Evolutionary conservation across 1,284 basidiomycete genomes (phyloP).

Genomic region (Naganishia sp.): DNA sequence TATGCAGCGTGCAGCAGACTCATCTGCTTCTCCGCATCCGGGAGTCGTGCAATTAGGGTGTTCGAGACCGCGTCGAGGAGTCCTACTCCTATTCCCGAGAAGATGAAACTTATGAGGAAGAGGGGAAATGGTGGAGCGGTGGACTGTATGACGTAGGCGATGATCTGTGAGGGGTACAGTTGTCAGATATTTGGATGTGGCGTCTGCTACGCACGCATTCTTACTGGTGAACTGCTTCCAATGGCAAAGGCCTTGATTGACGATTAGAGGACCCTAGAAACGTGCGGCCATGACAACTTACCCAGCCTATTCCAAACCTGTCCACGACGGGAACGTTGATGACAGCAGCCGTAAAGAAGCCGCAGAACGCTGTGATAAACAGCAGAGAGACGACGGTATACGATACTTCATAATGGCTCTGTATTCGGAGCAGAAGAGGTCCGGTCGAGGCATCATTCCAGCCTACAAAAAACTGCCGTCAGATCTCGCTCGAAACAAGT

Average conservation of each 20-base stretch:
- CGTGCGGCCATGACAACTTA: conserved; percentile 38
- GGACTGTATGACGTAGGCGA: conserved; percentile 62
- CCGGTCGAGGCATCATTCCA: conserved; percentile 68
- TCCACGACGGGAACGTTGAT: conserved; percentile 60
- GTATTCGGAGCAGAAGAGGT: conserved; percentile 63
- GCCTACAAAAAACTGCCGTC: conserved; percentile 48
- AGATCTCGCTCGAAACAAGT: not conserved
- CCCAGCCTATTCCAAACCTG: conserved; percentile 62
- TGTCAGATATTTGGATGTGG: too few species aligned
- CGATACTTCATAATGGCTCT: conserved; percentile 55
- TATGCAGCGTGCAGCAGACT: conserved; percentile 65
- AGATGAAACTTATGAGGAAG: conserved; percentile 62
- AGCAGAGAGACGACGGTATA: conserved; percentile 58
- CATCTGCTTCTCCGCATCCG: conserved; percentile 57
- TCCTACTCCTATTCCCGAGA: conserved; percentile 65
- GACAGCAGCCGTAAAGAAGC: conserved; percentile 59
- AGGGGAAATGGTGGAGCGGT: conserved; percentile 68
- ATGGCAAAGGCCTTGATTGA: conserved; percentile 2
- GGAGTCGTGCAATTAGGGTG: conserved; percentile 40
- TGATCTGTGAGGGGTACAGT: conserved; percentile 45
- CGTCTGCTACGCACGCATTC: not conserved
- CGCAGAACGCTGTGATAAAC: conserved; percentile 62
- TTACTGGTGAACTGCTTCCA: conserved; percentile 24
- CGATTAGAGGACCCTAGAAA: not conserved
- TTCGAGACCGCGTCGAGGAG: conserved; percentile 55